Evolutionary conservation across 805 yeast species (phyloP), one percentile per base, ranked within the genome.

Genomic region (Lachancea sp.): DNA sequence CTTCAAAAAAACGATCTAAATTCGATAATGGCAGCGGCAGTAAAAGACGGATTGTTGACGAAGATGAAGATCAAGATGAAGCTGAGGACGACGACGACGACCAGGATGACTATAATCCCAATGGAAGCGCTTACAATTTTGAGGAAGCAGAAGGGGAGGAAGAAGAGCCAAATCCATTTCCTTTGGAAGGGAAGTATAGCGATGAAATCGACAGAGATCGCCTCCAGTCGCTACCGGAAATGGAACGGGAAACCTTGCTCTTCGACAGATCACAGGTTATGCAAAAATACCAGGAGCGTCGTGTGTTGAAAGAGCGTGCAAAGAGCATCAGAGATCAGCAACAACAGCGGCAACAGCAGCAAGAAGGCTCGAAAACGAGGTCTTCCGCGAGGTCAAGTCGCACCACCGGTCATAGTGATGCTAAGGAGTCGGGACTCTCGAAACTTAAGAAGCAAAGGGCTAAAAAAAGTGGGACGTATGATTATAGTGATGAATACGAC

Each of bases 181-280:
- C 98, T 2, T 64, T 90, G 40, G 96, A 88, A 56, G 96, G 95
- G 6, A 87, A 86, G 55, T 92, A 80, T 68, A 84, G 80, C 54
- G 82, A 88, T 61, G 95, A 79, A 40, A 71, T 68, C 7, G 99
- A 92, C 63, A 74, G 85, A 45, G 77, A 67, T 1, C 62, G 68
- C 40, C 68, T 84, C 55, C 79, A 72, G 35, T 58, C 70, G 1
- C 73, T 92, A 79, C 95, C 90, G 41, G 98, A 92, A 69, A 77
- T 92, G 61, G 85, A 85, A 55, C 82, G 97, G 56, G 98, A 92
- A 68, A 80, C 83, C 51, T 77, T 88, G 41, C 72, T 92, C 41
- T 92, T 86, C 53, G 97, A 90, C 42, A 85, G 99, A 63, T 77
- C 86, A 7, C 96, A 88, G 64, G 94, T 85, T 46, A 76, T 86